Evolutionary conservation across 257 asterid genomes (phyloP), one percentile per base, ranked within the genome.

Genomic region (Salvia hispanica): DNA sequence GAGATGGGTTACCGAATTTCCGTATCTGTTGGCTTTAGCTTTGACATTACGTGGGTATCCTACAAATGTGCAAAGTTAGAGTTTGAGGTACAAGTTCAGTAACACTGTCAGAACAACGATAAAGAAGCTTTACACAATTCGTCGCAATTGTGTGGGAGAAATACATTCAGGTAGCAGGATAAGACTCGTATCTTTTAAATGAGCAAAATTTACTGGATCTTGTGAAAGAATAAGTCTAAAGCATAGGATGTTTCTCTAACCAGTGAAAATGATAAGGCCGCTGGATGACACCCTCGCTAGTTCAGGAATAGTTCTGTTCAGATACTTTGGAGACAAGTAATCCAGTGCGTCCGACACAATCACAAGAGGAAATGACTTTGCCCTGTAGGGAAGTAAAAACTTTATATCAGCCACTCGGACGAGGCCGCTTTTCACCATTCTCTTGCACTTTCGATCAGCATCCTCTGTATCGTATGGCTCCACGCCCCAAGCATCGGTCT

Each of bases 11-110:
- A 87, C 91, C 60, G 77, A 67, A 65, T 78, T 78, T 44, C 89
- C 84, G 46, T 52, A 60, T 68, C 76, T 87, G 62, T 85, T 88
- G 18, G 39, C 56, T 74, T 83, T 87, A 33, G 66, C 46, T 74
- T 78, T 85, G 25, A 70, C 81, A 64, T 79, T 80, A 14, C 54
- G 81, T 4, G 89, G 89, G 69, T 72, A 78, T 42, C 89, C 95
- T 87, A 76, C 59, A 77, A 70, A 14, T 44, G 54, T 44, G 58
- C n/a, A 63, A n/a, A 56, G 18, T 3, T 13, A 60, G 10, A 14
- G 34, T 62, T 34, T 13, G 59, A 64, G 58, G 43, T 16, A 1
- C 15, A 54, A 43, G 11, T 55, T 48, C 9, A 48, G 3, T 48
- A 48, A 9, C 25, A n/a, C 15, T 15, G 14, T n/a, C 25, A 21